phyloP scores from a whole-genome alignment of 1,139 yeast genomes.

The Pichia sp. region DNA sequence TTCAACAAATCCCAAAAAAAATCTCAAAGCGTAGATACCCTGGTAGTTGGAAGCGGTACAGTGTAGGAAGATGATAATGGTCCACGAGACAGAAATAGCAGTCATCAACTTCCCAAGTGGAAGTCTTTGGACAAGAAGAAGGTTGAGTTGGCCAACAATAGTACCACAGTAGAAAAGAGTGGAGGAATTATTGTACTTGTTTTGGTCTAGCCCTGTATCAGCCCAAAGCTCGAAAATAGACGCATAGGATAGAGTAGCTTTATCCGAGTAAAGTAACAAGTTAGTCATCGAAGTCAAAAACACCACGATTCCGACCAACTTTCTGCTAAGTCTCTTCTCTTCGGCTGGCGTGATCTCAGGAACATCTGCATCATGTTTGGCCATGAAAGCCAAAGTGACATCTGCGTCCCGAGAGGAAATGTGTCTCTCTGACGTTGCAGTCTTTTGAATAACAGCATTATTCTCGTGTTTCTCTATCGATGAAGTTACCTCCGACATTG shows the following conservation, averaged over 20 bases:
- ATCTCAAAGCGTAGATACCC: conserved; percentile 35
- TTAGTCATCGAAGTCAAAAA: conserved; percentile 34
- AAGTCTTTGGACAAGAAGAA: conserved; percentile 33
- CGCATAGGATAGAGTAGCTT: conserved; percentile 42
- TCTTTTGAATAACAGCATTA: not conserved
- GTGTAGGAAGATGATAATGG: conserved; percentile 32
- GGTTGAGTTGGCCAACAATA: conserved; percentile 34
- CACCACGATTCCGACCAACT: conserved; percentile 32
- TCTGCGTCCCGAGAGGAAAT: conserved; percentile 34
- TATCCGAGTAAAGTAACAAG: conserved; percentile 41
- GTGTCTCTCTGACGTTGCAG: conserved; percentile 26
- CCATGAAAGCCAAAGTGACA: conserved; percentile 33
- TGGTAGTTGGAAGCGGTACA: conserved; percentile 33
- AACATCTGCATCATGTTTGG: conserved; percentile 28
- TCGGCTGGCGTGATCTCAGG: conserved; percentile 32
- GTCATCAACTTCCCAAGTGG: conserved; percentile 34
- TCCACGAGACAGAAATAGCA: conserved; percentile 32
- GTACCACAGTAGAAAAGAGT: conserved; percentile 46
- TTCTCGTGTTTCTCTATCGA: not conserved
- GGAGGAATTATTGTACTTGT: conserved; percentile 37
- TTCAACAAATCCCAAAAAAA: conserved; percentile 37
- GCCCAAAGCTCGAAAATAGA: conserved; percentile 42
- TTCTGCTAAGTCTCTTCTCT: conserved; percentile 31
- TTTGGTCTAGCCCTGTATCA: conserved; percentile 38
- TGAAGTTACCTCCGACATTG: not conserved